phyloP scores from a whole-genome alignment of 2,329 filamentous ascomycete genomes.

The Metarhizium sp. region DNA sequence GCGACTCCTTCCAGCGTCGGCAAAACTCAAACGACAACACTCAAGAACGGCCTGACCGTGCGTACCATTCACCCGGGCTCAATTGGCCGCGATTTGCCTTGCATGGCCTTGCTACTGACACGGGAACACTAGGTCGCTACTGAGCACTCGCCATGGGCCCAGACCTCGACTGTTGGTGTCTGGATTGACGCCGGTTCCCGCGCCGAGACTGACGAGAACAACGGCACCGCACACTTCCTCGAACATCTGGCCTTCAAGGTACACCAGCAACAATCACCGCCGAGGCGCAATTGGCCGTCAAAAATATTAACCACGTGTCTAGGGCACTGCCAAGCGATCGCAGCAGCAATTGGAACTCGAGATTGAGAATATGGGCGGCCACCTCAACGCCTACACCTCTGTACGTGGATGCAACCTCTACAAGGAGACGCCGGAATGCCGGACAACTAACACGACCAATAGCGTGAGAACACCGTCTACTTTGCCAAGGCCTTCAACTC shows the following conservation, averaged over 20 bases:
- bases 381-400: constrained; percentile 99
- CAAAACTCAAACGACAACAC: constrained; percentile 91
- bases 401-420: constrained; percentile 45
- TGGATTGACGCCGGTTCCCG: constrained; percentile 99
- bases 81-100: constrained; percentile 26
- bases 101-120: constrained; percentile 17
- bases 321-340: constrained; percentile 89
- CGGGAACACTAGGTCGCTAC: constrained; percentile 67
- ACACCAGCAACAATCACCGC: constrained; percentile 16
- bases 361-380: constrained; percentile 99
- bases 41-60: constrained; percentile 96
- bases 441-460: constrained; percentile 18
- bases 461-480: constrained; percentile 99
- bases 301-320: background rate
- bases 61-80: constrained; percentile 23
- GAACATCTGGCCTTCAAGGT: constrained; percentile 99
- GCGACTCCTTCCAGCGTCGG: constrained; percentile 73
- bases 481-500: constrained; percentile 99
- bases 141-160: constrained; percentile 95
- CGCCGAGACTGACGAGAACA: constrained; percentile 96
- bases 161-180: constrained; percentile 95
- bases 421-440: constrained; percentile 11
- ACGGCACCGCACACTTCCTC: constrained; percentile 98
- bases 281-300: background rate
- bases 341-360: constrained; percentile 98